Percentiles rank a stretch among this genome's conserved stretches.
phyloP scores from a whole-genome alignment of 2,329 filamentous ascomycete species.

The Stagonosporopsis chrysanthemi region DNA sequence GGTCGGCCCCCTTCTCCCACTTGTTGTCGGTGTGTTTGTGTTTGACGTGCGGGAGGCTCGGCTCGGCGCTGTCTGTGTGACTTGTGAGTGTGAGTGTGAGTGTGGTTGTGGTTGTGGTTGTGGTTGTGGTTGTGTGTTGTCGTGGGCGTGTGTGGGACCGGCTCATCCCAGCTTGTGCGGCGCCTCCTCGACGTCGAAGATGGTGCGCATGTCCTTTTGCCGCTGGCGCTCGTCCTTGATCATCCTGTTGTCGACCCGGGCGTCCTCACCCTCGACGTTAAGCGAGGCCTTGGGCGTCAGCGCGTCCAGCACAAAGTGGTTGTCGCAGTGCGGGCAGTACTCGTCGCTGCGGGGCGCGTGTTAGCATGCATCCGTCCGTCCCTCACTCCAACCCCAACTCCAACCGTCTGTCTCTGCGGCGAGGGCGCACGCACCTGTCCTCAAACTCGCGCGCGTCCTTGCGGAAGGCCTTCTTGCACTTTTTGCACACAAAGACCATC shows the following conservation, averaged over 20 bases:
- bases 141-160: too few species aligned
- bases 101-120: too few species aligned
- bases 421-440: constrained; percentile 62
- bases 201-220: constrained; percentile 66
- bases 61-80: constrained; percentile 21
- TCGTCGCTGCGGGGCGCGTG: constrained; percentile 70
- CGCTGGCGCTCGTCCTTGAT: constrained; percentile 86
- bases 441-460: constrained; percentile 94
- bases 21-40: neutral
- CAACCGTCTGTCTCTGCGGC: too few species aligned
- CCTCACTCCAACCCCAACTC: too few species aligned
- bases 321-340: constrained; percentile 98
- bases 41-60: neutral
- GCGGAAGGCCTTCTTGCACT: constrained; percentile 97
- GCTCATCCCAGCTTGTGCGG: constrained; percentile 77
- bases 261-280: constrained; percentile 90
- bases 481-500: constrained; percentile 97
- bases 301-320: constrained; percentile 95
- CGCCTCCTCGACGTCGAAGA: constrained; percentile 78
- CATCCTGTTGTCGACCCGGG: constrained; percentile 81
- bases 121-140: neutral
- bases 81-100: constrained; percentile 7
- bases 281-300: constrained; percentile 81
- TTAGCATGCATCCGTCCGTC: too few species aligned
- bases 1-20: neutral